Base-by-base conservation (phyloP, 2,329 filamentous ascomycete species). In the Tolypocladium sp. region DNA sequence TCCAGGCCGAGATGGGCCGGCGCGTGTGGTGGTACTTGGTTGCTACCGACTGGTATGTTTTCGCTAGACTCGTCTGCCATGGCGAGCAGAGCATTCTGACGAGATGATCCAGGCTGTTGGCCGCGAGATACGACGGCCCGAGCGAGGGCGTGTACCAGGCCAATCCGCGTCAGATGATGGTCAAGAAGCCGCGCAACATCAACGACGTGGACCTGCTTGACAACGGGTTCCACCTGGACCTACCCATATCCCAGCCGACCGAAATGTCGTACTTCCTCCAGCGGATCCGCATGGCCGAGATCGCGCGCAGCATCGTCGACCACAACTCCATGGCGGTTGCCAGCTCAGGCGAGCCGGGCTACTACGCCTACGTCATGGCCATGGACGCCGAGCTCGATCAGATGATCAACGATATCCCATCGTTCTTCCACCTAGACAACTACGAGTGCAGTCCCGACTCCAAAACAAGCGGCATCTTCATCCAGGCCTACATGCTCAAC, bases 251-350 rank as follows among this genome's bases (percentile, higher is more conserved):
- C 9, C 53, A 55, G 35, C 53, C 53, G 25, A 55, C 53, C 4
- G 53, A 55, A n/a, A 40, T 55, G 53, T 55, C 53, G 35, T 55
- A 55, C 53, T 55, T 55, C 13, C 53, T 55, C 53, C 53, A 55
- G 53, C 35, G 53, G 10, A 42, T 55, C n/a, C 53, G 53, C 53
- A 38, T 55, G 35, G 53, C 53, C 4, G 53, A 55, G 53, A 55
- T 40, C 7, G 38, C 53, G 15, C 53, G 53, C 35, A 22, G 35
- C 22, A 55, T 55, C 17, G 53, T 55, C 10, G 53, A 55, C 22
- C 53, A 55, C 53, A 55, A 25, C 33, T 42, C 25, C 35, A 25
- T 55, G 53, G 53, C 35, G 15, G 35, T 41, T 35, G 35, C 37
- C 17, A 30, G 35, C 53, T 20, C 53, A 5, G 35, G 40, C 13